phyloP scores from a whole-genome alignment of 2,329 filamentous ascomycete species.

The Talaromyces marneffei region DNA sequence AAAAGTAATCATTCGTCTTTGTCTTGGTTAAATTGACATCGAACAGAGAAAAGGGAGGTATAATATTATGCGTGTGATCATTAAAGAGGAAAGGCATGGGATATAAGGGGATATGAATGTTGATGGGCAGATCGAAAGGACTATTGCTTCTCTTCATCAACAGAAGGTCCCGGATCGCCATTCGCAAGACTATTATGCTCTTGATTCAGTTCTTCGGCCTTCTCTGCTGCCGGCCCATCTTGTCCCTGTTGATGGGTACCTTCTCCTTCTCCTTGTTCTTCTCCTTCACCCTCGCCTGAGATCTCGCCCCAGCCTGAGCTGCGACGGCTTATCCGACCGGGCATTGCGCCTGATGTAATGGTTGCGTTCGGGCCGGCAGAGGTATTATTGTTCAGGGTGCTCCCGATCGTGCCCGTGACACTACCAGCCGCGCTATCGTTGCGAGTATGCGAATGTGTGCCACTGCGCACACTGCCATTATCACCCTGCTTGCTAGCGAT shows the following conservation, averaged over 20 bases:
- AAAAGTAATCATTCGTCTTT: not conserved
- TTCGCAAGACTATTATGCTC: not conserved
- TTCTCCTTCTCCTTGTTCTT: conserved; percentile 11
- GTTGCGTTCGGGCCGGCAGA: conserved; percentile 3
- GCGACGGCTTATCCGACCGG: conserved; percentile 36
- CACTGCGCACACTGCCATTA: conserved; percentile 72
- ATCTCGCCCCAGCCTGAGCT: conserved; percentile 44
- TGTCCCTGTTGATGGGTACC: not conserved
- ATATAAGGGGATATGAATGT: too few species aligned
- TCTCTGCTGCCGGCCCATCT: too few species aligned
- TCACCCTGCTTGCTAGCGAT: conserved; percentile 66
- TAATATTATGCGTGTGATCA: conserved; percentile 2
- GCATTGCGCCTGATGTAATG: conserved; percentile 26
- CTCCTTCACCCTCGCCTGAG: conserved; percentile 31
- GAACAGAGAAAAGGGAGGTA: not conserved
- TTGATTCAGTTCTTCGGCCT: conserved; percentile 35
- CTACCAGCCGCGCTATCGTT: conserved; percentile 78
- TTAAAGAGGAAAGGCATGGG: not conserved
- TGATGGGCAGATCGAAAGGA: not conserved
- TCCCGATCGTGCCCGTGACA: conserved; percentile 43
- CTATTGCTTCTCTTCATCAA: conserved; percentile 1
- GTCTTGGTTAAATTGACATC: not conserved
- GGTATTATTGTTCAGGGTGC: conserved; percentile 19
- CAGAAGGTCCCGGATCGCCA: not conserved
- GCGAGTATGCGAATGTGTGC: conserved; percentile 66